Conservation (phyloP, 2,329 filamentous ascomycete species). For the Xylariaceae sp. region DNA sequence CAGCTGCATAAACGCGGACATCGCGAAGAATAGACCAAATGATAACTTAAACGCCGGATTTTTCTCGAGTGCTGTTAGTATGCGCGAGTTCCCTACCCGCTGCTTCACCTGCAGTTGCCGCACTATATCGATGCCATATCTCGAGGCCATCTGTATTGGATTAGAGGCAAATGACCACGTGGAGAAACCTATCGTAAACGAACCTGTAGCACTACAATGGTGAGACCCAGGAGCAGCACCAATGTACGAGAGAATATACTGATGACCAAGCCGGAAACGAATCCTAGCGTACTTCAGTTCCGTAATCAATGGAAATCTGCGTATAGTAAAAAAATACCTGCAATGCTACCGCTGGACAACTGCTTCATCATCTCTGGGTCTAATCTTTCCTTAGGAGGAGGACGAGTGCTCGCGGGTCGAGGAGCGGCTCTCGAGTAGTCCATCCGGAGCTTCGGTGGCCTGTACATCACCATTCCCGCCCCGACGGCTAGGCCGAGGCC, state of each 20-base stretch:
- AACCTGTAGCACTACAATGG: constrained; percentile 67
- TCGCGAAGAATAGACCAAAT: constrained; percentile 72
- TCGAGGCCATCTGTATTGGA: constrained; percentile 35
- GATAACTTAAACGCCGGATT: constrained; percentile 68
- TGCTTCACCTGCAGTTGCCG: constrained; percentile 37
- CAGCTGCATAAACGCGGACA: constrained; percentile 65
- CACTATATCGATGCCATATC: constrained; percentile 39
- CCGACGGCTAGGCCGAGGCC: constrained; percentile 41
- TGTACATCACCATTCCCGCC: constrained; percentile 31
- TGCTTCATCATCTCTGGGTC: constrained; percentile 47
- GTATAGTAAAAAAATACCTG: constrained; percentile 43
- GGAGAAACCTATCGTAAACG: background rate
- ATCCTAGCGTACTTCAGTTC: constrained; percentile 47
- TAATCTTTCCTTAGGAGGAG: constrained; percentile 25
- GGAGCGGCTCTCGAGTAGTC: constrained; percentile 27
- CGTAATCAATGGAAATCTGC: too few species aligned
- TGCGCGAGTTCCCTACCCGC: constrained; percentile 40
- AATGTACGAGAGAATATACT: constrained; percentile 72
- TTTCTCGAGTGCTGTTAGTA: constrained; percentile 55
- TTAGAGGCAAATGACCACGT: background rate
- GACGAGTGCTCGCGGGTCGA: constrained; percentile 14
- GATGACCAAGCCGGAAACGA: constrained; percentile 65
- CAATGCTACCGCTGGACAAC: constrained; percentile 57
- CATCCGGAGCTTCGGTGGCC: constrained; percentile 28
- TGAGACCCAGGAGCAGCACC: constrained; percentile 66